These are phyloP conservation scores for Xylariaceae sp. DNA, from an alignment of 2,329 filamentous ascomycete species.

Conservation along the genomic window DNA sequence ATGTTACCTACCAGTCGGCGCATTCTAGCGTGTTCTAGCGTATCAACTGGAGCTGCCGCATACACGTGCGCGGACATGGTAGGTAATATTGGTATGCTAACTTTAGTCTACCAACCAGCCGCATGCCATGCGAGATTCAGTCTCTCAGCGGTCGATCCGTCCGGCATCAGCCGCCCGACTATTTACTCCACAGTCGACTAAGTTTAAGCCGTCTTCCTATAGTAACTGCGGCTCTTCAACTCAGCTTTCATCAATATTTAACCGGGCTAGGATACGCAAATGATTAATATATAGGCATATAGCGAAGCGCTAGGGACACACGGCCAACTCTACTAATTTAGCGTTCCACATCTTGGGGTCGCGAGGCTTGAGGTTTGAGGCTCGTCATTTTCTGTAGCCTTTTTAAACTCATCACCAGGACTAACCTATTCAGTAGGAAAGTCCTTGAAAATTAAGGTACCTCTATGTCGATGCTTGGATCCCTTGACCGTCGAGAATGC, in stretches of 20 bases:
- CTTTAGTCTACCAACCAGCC: slow-evolving; percentile 26
- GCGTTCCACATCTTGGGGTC: too few species aligned
- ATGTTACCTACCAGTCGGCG: slow-evolving; percentile 9
- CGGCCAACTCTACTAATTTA: background rate
- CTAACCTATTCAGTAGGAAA: background rate
- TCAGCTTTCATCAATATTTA: slow-evolving; percentile 1
- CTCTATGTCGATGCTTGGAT: background rate
- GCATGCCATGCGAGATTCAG: slow-evolving; percentile 8
- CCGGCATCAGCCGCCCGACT: slow-evolving; percentile 12
- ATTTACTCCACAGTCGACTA: slow-evolving; percentile 8
- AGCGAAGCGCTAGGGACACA: too few species aligned
- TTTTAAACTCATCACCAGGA: too few species aligned
- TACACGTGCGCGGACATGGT: too few species aligned
- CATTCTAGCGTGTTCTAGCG: too few species aligned
- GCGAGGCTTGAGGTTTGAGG: too few species aligned
- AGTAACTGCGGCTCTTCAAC: background rate
- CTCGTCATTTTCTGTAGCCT: too few species aligned
- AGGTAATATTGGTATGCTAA: too few species aligned
- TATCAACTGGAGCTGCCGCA: slow-evolving; percentile 9
- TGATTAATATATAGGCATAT: too few species aligned
- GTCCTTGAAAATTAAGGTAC: slow-evolving; percentile 13
- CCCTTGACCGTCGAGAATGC: too few species aligned
- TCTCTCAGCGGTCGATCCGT: slow-evolving; percentile 2
- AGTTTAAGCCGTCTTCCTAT: too few species aligned
- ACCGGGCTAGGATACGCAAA: too few species aligned